Base-by-base conservation (phyloP, 169 alveolate species). In the Eimeria sp. region DNA sequence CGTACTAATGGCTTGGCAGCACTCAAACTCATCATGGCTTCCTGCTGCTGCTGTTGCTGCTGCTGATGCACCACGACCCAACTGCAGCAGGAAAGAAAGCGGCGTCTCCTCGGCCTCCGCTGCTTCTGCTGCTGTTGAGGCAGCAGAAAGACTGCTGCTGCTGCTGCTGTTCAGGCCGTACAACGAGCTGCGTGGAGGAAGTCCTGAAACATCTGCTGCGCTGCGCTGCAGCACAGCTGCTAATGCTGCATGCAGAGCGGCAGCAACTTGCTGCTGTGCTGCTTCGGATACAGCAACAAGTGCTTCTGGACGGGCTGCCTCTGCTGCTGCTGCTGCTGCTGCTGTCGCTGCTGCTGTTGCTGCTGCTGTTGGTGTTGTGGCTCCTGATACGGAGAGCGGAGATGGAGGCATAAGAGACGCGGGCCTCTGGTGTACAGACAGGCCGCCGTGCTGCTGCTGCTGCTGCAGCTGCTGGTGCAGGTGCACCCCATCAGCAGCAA, bases 221-320 rank as follows among this genome's bases (percentile, higher is more conserved):
- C 91, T 27, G 22, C 73, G 91, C 91, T 83, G 91, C 91, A 83
- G 91, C 91, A 83, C 75, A n/a, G 91, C 72, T 9, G 57, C 75
- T 22, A 83, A 34, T 27, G 91, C 91, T 57, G 91, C 91, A 25
- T 34, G 7, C 18, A 83, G 75, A 18, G 91, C 75, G 14, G 91
- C 91, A 83, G 91, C 58, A 27, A 83, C 91, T 49, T 83, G 76
- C 54, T 83, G 47, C 54, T 83, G 25, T 2, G 91, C 91, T 49
- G 76, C 91, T 54, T 83, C 76, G 76, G 76, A 83, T 1, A 75
- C 76, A 83, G 49, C 91, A 83, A 83, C n/a, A 9, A 65, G 11
- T 27, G 47, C 54, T 43, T 83, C 75, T 0, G 91, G 51, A 0
- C 34, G 54, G 11, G 91, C 91, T n/a, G 91, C 91, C n/a, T 45